Conservation (phyloP, 805 yeast species). For the Kodamaea hsintzibuensis region DNA sequence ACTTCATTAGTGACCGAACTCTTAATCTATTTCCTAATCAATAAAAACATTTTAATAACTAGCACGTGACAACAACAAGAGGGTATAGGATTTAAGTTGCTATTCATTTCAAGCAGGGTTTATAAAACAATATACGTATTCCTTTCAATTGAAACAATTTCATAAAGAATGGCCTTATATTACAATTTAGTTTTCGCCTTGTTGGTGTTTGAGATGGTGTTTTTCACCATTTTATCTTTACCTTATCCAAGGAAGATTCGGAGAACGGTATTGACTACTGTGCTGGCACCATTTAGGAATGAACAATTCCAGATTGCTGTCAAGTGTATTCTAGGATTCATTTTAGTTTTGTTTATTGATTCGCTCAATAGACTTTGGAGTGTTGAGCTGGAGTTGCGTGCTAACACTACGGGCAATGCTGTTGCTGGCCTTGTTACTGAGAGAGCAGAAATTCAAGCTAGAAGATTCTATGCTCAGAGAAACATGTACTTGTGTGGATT, state of each 20-base stretch:
- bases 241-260: constrained; percentile 82
- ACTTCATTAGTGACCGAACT: background rate
- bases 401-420: constrained; percentile 29
- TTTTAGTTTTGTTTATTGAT: constrained; percentile 80
- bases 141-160: background rate
- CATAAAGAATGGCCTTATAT: constrained; percentile 40
- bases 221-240: constrained; percentile 76
- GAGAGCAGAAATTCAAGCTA: constrained; percentile 82
- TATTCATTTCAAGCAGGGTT: background rate
- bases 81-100: background rate
- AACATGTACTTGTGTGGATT: constrained; percentile 95
- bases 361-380: constrained; percentile 80
- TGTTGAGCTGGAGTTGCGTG: constrained; percentile 61
- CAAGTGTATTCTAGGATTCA: constrained; percentile 81
- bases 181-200: constrained; percentile 66
- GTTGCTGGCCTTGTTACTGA: constrained; percentile 44
- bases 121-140: background rate
- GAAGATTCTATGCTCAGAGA: constrained; percentile 94
- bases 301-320: constrained; percentile 74
- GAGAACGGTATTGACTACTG: constrained; percentile 60
- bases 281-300: constrained; percentile 68
- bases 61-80: background rate
- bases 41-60: too few species aligned
- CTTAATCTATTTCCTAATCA: background rate
- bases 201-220: constrained; percentile 71